Percentiles rank a stretch among this genome's conserved stretches.
phyloP scores from a whole-genome alignment of 2,329 filamentous ascomycete genomes.

The Gremmenia infestans region DNA sequence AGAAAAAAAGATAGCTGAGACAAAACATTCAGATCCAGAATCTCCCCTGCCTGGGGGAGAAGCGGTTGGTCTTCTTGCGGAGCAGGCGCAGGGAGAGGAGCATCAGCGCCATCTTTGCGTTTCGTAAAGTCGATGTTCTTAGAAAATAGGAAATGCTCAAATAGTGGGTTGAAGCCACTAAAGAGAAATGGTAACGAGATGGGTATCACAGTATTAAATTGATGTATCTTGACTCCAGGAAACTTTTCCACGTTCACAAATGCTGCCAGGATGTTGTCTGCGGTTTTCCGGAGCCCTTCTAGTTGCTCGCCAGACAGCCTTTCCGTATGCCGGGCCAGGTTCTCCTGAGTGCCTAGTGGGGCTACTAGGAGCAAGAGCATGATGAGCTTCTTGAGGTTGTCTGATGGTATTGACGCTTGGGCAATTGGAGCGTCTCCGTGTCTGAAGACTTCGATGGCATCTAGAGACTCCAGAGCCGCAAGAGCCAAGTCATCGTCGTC shows the following conservation, averaged over 20 bases:
- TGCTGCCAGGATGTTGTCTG: slow-evolving; percentile 59
- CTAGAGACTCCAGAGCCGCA: slow-evolving; percentile 63
- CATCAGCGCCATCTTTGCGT: slow-evolving; percentile 25
- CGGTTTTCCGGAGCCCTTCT: slow-evolving; percentile 53
- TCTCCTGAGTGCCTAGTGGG: slow-evolving; percentile 60
- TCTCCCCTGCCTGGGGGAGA: slow-evolving; percentile 51
- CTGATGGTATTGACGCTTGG: slow-evolving; percentile 65
- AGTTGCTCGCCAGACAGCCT: slow-evolving; percentile 53
- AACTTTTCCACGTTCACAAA: slow-evolving; percentile 62
- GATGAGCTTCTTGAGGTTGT: slow-evolving; percentile 66
- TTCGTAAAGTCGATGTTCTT: slow-evolving; percentile 60
- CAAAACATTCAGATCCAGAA: slow-evolving; percentile 59
- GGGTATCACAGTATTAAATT: slow-evolving; percentile 56
- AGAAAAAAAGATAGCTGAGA: slow-evolving; percentile 72
- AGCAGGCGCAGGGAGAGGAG: slow-evolving; percentile 14
- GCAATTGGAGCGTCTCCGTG: slow-evolving; percentile 48
- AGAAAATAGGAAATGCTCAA: slow-evolving; percentile 72
- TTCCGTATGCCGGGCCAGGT: slow-evolving; percentile 54
- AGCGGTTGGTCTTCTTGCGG: slow-evolving; percentile 34
- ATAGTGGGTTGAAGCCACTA: slow-evolving; percentile 60
- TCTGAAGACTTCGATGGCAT: slow-evolving; percentile 57
- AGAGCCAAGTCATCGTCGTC: slow-evolving; percentile 61
- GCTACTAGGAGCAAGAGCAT: slow-evolving; percentile 66
- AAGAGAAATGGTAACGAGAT: slow-evolving; percentile 62
- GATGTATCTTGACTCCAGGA: slow-evolving; percentile 56